phyloP scores from a whole-genome alignment of 148 eudicot genomes.

The Vaccinium darrowii region DNA sequence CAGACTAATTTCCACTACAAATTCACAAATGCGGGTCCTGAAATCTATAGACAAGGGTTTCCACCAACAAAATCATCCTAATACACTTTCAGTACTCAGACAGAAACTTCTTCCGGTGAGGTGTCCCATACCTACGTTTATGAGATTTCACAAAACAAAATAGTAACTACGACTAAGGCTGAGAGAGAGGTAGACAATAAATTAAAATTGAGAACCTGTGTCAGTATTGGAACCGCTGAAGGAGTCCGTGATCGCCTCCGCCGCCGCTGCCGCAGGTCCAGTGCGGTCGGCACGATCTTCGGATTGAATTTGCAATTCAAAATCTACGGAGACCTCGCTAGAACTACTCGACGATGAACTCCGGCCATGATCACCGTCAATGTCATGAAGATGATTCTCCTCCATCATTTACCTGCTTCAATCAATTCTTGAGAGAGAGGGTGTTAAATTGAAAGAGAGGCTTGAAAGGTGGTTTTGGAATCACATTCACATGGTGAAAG shows the following conservation, averaged over 20 bases:
- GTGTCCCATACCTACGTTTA: neutral
- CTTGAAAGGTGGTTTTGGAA: conserved; percentile 1
- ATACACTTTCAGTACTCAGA: neutral
- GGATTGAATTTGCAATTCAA: neutral
- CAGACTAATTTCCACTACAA: neutral
- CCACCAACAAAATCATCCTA: neutral
- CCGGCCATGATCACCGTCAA: neutral
- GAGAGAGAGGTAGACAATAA: neutral
- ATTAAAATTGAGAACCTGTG: neutral
- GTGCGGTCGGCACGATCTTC: neutral
- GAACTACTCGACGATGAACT: neutral
- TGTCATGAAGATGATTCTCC: neutral
- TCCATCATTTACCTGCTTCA: too few species aligned
- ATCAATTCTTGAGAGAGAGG: neutral
- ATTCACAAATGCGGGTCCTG: neutral
- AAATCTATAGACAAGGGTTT: neutral
- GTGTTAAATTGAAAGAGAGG: neutral
- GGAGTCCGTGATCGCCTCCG: neutral
- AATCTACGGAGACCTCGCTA: neutral
- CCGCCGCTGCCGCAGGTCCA: neutral
- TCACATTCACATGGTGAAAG: neutral
- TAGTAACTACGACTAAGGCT: neutral
- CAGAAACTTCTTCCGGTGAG: neutral
- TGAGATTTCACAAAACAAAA: neutral
- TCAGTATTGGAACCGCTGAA: neutral